Evolutionary conservation across 2,329 filamentous ascomycete species (phyloP).

Genomic region (Botryotinia globosa): DNA sequence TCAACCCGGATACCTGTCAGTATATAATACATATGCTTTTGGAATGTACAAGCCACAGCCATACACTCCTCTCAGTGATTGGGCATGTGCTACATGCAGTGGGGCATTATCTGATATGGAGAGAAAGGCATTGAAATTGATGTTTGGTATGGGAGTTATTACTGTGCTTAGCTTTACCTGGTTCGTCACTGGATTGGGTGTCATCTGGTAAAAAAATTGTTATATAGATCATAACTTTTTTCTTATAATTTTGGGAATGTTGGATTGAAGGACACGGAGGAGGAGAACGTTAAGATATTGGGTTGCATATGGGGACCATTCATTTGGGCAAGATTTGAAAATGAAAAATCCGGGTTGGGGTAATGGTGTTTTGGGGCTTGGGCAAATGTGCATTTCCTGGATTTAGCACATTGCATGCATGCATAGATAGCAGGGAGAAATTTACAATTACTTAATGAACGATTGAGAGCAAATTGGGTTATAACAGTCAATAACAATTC

Average conservation of each 20-base stretch:
- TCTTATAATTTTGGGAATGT: not conserved
- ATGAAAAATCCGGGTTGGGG: constrained; percentile 18
- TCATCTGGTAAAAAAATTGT: constrained; percentile 36
- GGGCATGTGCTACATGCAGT: constrained; percentile 57
- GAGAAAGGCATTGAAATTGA: constrained; percentile 49
- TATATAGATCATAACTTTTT: not conserved
- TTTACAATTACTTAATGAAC: constrained; percentile 20
- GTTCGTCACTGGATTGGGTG: constrained; percentile 53
- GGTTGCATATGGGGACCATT: constrained; percentile 12
- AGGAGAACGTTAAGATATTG: constrained; percentile 1
- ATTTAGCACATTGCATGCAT: constrained; percentile 17
- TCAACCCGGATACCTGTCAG: constrained; percentile 54
- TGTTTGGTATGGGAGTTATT: constrained; percentile 52
- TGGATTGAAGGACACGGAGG: constrained; percentile 8
- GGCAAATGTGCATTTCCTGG: constrained; percentile 17
- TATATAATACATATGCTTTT: constrained; percentile 51
- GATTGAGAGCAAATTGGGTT: constrained; percentile 2
- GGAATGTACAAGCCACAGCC: constrained; percentile 54
- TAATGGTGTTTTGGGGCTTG: constrained; percentile 27
- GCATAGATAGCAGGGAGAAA: constrained; percentile 29
- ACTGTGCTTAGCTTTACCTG: constrained; percentile 62
- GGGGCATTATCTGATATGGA: constrained; percentile 49
- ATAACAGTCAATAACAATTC: not conserved
- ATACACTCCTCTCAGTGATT: constrained; percentile 53
- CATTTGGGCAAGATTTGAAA: constrained; percentile 15